These are phyloP conservation scores for Stephania japonica DNA, from an alignment of 164 flowering plant genomes.

Conservation along the genomic window DNA sequence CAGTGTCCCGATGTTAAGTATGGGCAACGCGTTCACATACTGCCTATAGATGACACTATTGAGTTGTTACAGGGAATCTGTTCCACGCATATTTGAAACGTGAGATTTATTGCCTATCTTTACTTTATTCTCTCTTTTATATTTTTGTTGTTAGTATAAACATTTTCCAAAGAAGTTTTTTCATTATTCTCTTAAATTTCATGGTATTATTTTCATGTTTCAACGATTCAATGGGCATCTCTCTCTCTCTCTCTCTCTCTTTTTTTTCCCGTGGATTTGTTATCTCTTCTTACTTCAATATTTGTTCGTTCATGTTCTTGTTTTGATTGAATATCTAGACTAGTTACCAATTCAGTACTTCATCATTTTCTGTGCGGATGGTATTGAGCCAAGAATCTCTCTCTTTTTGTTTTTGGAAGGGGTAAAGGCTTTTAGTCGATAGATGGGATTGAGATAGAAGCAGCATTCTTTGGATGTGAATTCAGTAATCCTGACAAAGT, in stretches of 20 bases:
- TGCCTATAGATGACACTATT: slow-evolving; percentile 29
- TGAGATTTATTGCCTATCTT: slow-evolving; percentile 8
- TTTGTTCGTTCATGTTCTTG: not conserved
- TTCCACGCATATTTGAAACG: slow-evolving; percentile 27
- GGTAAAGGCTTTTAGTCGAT: not conserved
- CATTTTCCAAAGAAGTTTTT: not conserved
- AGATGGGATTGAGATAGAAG: not conserved
- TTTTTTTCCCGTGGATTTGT: not conserved
- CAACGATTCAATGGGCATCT: not conserved
- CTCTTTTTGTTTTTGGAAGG: not conserved
- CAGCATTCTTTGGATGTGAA: not conserved
- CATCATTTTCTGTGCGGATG: not conserved
- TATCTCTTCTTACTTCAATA: not conserved
- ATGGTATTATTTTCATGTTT: not conserved
- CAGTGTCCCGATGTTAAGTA: slow-evolving; percentile 29
- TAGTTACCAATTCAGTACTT: not conserved
- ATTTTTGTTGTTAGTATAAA: not conserved
- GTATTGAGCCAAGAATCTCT: not conserved
- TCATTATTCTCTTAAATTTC: too few relatives aligned
- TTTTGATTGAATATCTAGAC: not conserved
- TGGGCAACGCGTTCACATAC: slow-evolving; percentile 29
- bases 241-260: too few relatives aligned
- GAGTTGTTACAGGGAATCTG: slow-evolving; percentile 25
- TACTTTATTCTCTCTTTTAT: not conserved
- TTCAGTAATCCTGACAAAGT: too few relatives aligned